A percentile compares a stretch with the other conserved stretches of the same genome.
Conservation (phyloP, 1,284 basidiomycete species). For the Pseudozyma sp. region DNA sequence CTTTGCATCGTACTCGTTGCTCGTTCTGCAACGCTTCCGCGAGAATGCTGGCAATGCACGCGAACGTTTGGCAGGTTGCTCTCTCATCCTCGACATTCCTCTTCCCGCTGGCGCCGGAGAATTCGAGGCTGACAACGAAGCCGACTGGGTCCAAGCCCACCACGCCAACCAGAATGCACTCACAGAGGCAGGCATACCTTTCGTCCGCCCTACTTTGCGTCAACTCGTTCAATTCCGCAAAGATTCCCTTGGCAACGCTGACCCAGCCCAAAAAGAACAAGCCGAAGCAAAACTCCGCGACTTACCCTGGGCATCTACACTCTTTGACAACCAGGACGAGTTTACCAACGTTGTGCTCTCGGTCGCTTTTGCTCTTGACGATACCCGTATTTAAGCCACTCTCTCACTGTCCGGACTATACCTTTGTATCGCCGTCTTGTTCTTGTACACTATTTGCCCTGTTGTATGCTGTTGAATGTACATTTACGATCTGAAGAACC, state of each 20-base stretch:
- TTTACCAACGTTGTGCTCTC: slow-evolving; percentile 60
- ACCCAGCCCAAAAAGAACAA: slow-evolving; percentile 4
- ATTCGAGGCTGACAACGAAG: slow-evolving; percentile 57
- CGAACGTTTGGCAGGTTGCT: slow-evolving; percentile 43
- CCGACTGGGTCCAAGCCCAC: slow-evolving; percentile 45
- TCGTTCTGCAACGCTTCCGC: slow-evolving; percentile 61
- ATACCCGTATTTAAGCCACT: slow-evolving; percentile 25
- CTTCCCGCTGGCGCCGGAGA: slow-evolving; percentile 55
- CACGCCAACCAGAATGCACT: slow-evolving; percentile 26
- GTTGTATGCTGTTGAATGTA: not conserved
- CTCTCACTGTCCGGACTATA: slow-evolving; percentile 14
- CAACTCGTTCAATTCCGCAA: slow-evolving; percentile 49
- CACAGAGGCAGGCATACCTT: slow-evolving; percentile 29
- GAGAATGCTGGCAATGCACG: slow-evolving; percentile 42
- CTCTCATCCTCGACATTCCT: slow-evolving; percentile 54
- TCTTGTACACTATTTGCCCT: not conserved
- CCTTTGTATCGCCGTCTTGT: slow-evolving; percentile 6
- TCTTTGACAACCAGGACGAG: slow-evolving; percentile 57
- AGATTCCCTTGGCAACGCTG: slow-evolving; percentile 5
- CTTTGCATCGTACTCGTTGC: slow-evolving; percentile 57
- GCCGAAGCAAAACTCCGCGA: slow-evolving; percentile 33
- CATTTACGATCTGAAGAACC: not conserved
- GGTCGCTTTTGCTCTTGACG: slow-evolving; percentile 59
- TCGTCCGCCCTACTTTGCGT: slow-evolving; percentile 33
- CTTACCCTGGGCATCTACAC: slow-evolving; percentile 24